phyloP scores from a whole-genome alignment of 768 basidiomycete species.

The Kwoniella mangroviensis region DNA sequence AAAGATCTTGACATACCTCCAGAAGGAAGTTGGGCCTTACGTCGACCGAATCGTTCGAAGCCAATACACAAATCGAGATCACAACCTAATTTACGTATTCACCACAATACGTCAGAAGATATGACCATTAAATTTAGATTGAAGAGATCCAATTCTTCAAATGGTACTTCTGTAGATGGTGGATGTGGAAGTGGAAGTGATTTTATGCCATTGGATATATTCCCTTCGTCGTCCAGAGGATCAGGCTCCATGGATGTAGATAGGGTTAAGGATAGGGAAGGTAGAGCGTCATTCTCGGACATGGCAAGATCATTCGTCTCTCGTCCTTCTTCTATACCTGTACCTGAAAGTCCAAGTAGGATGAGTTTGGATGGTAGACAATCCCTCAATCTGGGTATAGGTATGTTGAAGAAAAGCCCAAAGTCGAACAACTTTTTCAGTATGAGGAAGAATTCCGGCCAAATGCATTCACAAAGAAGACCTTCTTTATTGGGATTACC shows the following conservation, averaged over 20 bases:
- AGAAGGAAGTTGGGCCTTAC: constrained; percentile 17
- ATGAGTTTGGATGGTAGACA: constrained; percentile 12
- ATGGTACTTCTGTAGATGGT: not conserved
- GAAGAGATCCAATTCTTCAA: constrained; percentile 11
- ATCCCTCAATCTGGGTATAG: not conserved
- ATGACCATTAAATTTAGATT: constrained; percentile 21
- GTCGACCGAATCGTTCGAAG: not conserved
- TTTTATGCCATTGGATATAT: constrained; percentile 10
- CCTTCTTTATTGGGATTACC: constrained; percentile 12
- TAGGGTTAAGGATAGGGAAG: not conserved
- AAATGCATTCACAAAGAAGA: not conserved
- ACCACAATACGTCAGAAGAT: not conserved
- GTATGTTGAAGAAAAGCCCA: not conserved
- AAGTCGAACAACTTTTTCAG: not conserved
- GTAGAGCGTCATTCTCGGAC: constrained; percentile 16
- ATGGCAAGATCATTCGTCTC: constrained; percentile 19
- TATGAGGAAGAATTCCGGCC: not conserved
- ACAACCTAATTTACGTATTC: constrained; percentile 4
- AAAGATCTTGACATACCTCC: constrained; percentile 18
- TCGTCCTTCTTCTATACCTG: not conserved
- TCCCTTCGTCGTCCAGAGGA: constrained; percentile 1
- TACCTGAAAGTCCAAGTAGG: constrained; percentile 11
- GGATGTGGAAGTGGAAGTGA: constrained; percentile 1
- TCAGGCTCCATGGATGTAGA: not conserved
- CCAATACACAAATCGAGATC: constrained; percentile 2